Conservation (phyloP, 176 grass and related monocot genomes). For the Stipa capillata region DNA sequence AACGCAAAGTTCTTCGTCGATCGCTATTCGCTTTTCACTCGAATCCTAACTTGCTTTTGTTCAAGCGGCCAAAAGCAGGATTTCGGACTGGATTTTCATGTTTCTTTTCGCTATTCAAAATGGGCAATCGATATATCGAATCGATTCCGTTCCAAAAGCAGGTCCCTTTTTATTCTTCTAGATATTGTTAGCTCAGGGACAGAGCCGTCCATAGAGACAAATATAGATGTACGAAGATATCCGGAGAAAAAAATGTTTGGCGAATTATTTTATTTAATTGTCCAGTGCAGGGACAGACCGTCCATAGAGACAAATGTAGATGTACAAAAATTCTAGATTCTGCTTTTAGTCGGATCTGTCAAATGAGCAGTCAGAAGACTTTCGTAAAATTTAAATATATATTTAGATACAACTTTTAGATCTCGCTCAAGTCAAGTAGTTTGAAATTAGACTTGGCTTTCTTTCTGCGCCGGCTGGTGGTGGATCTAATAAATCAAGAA, state of each 20-base stretch:
- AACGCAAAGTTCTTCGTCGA: too few relatives aligned
- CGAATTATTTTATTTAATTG: neutral
- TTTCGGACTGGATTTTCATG: neutral
- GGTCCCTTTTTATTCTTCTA: slow-evolving; percentile 3
- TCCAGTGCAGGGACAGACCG: too few relatives aligned
- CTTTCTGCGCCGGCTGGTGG: neutral
- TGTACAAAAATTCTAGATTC: too few relatives aligned
- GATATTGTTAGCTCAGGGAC: neutral
- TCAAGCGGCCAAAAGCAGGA: neutral
- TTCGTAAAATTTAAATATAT: neutral
- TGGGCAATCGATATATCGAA: neutral
- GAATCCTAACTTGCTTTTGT: neutral
- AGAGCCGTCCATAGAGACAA: neutral
- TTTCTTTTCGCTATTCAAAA: neutral
- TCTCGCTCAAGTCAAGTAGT: neutral
- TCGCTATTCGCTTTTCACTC: too few relatives aligned
- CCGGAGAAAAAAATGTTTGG: neutral
- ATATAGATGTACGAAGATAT: neutral
- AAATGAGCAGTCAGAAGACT: slow-evolving; percentile 1
- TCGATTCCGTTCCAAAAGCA: slow-evolving; percentile 26
- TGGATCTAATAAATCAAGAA: neutral
- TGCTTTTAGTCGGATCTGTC: neutral
- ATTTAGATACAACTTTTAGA: neutral
- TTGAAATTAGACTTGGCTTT: neutral
- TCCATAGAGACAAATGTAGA: too few relatives aligned